Base-by-base conservation (phyloP, 1,139 yeast genomes). In the Hyphopichia khmerensis region DNA sequence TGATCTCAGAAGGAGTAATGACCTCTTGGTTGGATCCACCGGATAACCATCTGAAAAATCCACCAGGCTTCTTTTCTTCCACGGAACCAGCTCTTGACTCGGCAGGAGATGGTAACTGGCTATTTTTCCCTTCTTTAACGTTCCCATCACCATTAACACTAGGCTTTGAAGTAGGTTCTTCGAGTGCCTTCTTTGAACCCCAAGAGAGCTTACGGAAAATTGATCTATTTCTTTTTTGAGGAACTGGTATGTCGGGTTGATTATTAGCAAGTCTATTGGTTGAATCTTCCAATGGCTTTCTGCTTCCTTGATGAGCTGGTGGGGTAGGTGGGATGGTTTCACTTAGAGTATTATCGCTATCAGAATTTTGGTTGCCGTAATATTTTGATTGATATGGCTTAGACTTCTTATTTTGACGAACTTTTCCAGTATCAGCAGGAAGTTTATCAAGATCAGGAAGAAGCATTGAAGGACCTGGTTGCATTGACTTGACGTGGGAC, bases 161-260 rank as follows among this genome's bases (percentile, higher is more conserved):
- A n/a, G 26, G 17, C 7, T n/a, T n/a, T 32, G 55, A 49, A 16
- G 42, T 40, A 3, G 41, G 38, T 10, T 52, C 56, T 24, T 60
- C 67, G 42, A 57, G 42, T 3, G 67, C 50, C 53, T 73, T 75
- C 52, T 69, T 74, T 2, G 70, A 52, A 16, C 81, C 80, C 73
- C 79, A 75, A 11, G 89, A 82, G 45, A 84, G 67, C 55, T 82
- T 84, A 51, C 89, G 69, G 66, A 84, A 82, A 49, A 84, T 79
- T 0, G 82, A 72, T 47, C 67, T 60, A 53, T 69, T 70, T 51
- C 75, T 65, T 54, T 68, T 71, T 38, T 63, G 65, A 14, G 57
- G 56, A 9, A 60, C 51, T 13, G 46, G 43, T 10, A 36, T 41
- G 2, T 51, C 50, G 17, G 56, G 55, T 30, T 38, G 36, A 36